These are phyloP conservation scores for Gossypium arboreum DNA, from an alignment of 345 rosid species.

Conservation along the genomic window DNA sequence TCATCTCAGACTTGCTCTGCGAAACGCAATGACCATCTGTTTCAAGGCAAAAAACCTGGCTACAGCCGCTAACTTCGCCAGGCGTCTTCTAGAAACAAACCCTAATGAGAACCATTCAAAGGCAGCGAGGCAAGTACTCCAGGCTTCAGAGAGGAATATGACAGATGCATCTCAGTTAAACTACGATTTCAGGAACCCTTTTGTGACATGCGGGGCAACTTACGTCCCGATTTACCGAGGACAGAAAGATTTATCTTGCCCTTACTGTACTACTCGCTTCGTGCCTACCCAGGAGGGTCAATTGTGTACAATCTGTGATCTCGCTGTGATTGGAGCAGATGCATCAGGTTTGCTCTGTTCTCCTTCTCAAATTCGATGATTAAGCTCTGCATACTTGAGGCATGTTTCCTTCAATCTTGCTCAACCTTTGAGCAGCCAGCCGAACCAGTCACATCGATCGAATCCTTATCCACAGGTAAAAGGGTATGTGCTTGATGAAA, in stretches of 20 bases:
- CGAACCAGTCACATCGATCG: background rate
- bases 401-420: slow-evolving; percentile 18
- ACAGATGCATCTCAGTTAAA: slow-evolving; percentile 59
- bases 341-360: slow-evolving; percentile 93
- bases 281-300: slow-evolving; percentile 72
- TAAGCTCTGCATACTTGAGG: slow-evolving; percentile 5
- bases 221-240: slow-evolving; percentile 90
- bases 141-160: slow-evolving; percentile 80
- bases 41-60: slow-evolving; percentile 74
- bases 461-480: slow-evolving; percentile 19
- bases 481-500: slow-evolving; percentile 20
- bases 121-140: slow-evolving; percentile 75
- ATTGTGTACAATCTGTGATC: slow-evolving; percentile 79
- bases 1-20: slow-evolving; percentile 73
- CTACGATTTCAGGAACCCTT: slow-evolving; percentile 92
- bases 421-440: slow-evolving; percentile 11
- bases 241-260: slow-evolving; percentile 80
- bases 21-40: slow-evolving; percentile 74
- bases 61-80: slow-evolving; percentile 78
- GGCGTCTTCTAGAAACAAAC: slow-evolving; percentile 73
- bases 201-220: slow-evolving; percentile 85
- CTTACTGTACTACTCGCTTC: slow-evolving; percentile 76
- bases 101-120: slow-evolving; percentile 78
- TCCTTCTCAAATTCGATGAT: slow-evolving; percentile 72
- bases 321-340: slow-evolving; percentile 84